Evolutionary conservation across 164 flowering plant genomes (phyloP), one percentile per base, ranked within the genome.

Genomic region (grape (Vitis vinifera)): DNA sequence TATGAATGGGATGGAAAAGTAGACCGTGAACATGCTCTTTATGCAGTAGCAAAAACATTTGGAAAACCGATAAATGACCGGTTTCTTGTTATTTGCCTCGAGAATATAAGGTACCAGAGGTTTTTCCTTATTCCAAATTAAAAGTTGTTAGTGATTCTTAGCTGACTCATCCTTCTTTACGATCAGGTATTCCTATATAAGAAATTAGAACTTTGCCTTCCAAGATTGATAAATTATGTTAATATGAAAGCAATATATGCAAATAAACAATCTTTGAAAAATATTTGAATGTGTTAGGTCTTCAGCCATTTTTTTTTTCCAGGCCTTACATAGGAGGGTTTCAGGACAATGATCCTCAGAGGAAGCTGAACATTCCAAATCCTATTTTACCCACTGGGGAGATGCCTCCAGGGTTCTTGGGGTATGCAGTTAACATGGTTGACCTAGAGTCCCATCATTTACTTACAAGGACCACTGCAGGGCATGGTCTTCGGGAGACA

Each of bases 341-440:
- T 50, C 51, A 60, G 37, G 72, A 55, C 15, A 53, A 49, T 76
- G 83, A 76, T 65, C 73, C 71, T 13, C 84, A 82, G 64, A 75
- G 68, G 64, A 80, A 59, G 73, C 80, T 91, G 50, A 64, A 29
- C 12, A 72, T 91, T 72, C 78, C 71, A 31, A 31, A 74, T 60
- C 92, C 93, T 27, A 23, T 5, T 1, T 72, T 85, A 6, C 79
- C 85, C 3, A 68, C 62, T 73, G 88, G 88, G 31, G 55, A 47
- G 9, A 51, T 9, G 10, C 89, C 86, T 12, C 31, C 67, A 1
- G 93, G 93, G 1, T 91, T 86, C 72, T 17, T 87, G 62, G 93
- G 91, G 1, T 83, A 77, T 77, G 93, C 97, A 23, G 92, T 86
- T 16, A 91, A 91, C 64, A 79, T 89, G 88, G 70, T 89, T 51